Evolutionary conservation across 768 basidiomycete genomes (phyloP).

Genomic region (Sutorius australiensis): DNA sequence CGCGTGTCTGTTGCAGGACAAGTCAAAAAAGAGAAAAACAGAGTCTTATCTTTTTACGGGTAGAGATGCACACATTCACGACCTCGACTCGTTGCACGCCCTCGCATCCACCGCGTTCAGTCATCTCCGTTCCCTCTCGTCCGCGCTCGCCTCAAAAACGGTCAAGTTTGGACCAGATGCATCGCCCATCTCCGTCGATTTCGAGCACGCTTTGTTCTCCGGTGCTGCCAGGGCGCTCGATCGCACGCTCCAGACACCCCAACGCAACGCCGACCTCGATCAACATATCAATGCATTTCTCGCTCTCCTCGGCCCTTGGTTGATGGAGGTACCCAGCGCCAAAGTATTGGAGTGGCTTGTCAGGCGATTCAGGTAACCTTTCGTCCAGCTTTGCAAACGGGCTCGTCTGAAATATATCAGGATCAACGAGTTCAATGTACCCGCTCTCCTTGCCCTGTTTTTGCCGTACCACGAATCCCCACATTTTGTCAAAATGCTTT

Average conservation of each 20-base stretch:
- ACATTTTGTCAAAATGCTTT: conserved; percentile 90
- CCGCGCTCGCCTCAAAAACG: conserved; percentile 37
- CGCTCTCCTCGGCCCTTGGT: conserved; percentile 68
- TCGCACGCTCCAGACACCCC: conserved; percentile 66
- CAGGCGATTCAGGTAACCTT: conserved; percentile 76
- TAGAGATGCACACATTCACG: conserved; percentile 77
- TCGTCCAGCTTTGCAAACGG: background rate
- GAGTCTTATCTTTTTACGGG: conserved; percentile 89
- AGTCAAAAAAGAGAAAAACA: conserved; percentile 53
- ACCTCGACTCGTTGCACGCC: conserved; percentile 81
- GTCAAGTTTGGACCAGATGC: conserved; percentile 15
- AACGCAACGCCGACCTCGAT: conserved; percentile 65
- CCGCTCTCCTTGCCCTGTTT: conserved; percentile 73
- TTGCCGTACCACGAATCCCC: conserved; percentile 93
- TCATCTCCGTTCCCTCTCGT: conserved; percentile 62
- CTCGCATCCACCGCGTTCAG: conserved; percentile 76
- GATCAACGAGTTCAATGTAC: conserved; percentile 90
- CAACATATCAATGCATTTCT: conserved; percentile 58
- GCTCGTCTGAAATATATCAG: conserved; percentile 37
- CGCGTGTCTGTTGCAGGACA: conserved; percentile 62
- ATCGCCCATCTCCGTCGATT: conserved; percentile 33
- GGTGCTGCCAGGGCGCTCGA: conserved; percentile 73
- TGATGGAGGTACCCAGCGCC: conserved; percentile 76
- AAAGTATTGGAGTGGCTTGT: conserved; percentile 95
- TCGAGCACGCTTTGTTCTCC: conserved; percentile 74